These are phyloP conservation scores for Volvariella surrecta DNA, from an alignment of 1,284 basidiomycete genomes.

Conservation along the genomic window DNA sequence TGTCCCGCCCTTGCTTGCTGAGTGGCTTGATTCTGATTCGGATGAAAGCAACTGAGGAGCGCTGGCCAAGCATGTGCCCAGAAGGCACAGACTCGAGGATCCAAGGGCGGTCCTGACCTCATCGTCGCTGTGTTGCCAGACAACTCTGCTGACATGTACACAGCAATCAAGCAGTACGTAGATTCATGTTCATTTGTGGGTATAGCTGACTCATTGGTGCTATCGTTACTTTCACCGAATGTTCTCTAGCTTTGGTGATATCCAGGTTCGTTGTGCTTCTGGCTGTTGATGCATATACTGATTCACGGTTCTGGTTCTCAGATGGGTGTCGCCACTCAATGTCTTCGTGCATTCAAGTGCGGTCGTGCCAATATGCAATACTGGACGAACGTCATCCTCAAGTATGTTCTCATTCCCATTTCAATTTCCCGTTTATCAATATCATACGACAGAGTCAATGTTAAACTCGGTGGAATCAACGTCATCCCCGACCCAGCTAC, in stretches of 20 bases:
- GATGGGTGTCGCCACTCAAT: constrained; percentile 67
- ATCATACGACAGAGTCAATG: constrained; percentile 16
- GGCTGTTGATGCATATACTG: background rate
- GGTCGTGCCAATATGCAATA: constrained; percentile 57
- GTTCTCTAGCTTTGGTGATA: constrained; percentile 52
- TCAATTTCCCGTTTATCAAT: background rate
- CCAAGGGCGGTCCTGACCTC: constrained; percentile 32
- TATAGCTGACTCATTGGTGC: too few species aligned
- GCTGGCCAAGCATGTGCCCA: constrained; percentile 34
- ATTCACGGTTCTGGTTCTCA: constrained; percentile 19
- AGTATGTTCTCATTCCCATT: constrained; percentile 36
- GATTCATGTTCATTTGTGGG: constrained; percentile 29
- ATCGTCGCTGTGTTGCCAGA: constrained; percentile 64
- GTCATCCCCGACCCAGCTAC: constrained; percentile 45
- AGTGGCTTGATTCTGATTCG: background rate
- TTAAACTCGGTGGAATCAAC: constrained; percentile 70
- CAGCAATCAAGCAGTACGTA: constrained; percentile 60
- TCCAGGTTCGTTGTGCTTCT: constrained; percentile 31
- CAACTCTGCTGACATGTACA: constrained; percentile 56
- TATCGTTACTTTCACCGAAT: constrained; percentile 13
- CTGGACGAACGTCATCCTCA: constrained; percentile 67
- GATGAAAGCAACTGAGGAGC: constrained; percentile 34
- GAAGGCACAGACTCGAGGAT: constrained; percentile 10
- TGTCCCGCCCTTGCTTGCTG: background rate
- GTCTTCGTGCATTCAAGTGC: constrained; percentile 53